Base-by-base conservation (phyloP, 139 green algal genomes). In the Parachlorella kessleri region DNA sequence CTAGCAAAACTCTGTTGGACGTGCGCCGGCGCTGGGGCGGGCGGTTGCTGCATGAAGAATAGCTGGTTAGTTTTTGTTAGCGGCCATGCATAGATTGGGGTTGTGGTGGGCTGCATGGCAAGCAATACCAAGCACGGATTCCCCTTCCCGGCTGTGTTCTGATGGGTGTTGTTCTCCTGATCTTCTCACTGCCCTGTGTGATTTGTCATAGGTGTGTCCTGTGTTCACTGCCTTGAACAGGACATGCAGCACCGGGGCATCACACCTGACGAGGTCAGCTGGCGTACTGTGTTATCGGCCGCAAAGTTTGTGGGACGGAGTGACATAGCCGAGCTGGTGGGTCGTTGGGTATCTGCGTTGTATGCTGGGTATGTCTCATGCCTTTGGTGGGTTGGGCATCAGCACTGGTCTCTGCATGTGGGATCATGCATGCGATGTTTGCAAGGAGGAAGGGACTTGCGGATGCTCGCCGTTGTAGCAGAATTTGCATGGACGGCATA, bases 201-300 rank as follows among this genome's bases (percentile, higher is more conserved):
- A 35, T 79, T 68, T 23, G 48, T 40, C 21, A 42, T 65, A 39
- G 73, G 74, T 14, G 63, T 55, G 37, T 53, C 70, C 8, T 53
- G 66, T 2, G 76, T 53, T 4, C 30, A 41, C 41, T 37, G 37
- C 3, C 55, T 48, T 32, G 68, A 73, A 48, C 54, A 30, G n/a
- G n/a, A 32, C 1, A 63, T 77, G 70, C 32, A 30, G 40, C 8
- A 2, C 14, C 66, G 55, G n/a, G 77, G 77, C 10, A 4, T 66
- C n/a, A 6, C 42, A 26, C 69, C 70, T 1, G 77, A 82, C 55
- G 35, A 39, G 1, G 77, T 67, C 10, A 72, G 53, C 32, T 82
- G 77, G 77, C 72, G 35, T 55, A 82, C 77, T 32, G 55, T 82
- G 55, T 59, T 77, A 23, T 40, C 55, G 1, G 73, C 68, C 55